phyloP scores from a whole-genome alignment of 2,329 filamentous ascomycete species.

The Periconia sp. region DNA sequence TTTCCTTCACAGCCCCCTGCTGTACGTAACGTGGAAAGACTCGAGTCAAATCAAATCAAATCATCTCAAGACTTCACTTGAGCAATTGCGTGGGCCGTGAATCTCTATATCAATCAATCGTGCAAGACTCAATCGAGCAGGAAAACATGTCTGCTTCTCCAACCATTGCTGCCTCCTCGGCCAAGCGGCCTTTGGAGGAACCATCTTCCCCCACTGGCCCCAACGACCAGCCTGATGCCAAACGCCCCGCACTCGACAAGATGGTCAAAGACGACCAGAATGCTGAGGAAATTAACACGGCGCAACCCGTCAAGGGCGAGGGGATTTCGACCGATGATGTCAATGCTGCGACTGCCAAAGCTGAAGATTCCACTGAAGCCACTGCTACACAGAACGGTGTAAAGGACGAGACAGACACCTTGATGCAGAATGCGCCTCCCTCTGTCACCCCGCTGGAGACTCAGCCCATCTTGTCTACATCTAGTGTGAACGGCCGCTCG shows the following conservation, averaged over 20 bases:
- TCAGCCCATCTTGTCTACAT: conserved; percentile 61
- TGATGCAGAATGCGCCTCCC: conserved; percentile 63
- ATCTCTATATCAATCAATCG: conserved; percentile 21
- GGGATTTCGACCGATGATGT: conserved; percentile 36
- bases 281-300: conserved; percentile 53
- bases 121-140: conserved; percentile 29
- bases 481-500: conserved; percentile 52
- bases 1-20: conserved; percentile 85
- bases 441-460: conserved; percentile 47
- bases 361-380: conserved; percentile 25
- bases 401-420: conserved; percentile 70
- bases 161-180: conserved; percentile 58
- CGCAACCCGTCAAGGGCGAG: conserved; percentile 39
- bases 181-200: conserved; percentile 96
- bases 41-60: conserved; percentile 42
- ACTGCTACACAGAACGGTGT: conserved; percentile 46
- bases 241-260: conserved; percentile 95
- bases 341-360: conserved; percentile 28
- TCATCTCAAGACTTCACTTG: conserved; percentile 28
- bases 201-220: conserved; percentile 90
- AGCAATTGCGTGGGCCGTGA: conserved; percentile 33
- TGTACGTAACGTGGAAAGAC: conserved; percentile 59
- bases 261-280: conserved; percentile 66
- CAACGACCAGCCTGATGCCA: conserved; percentile 93
- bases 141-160: conserved; percentile 50